phyloP scores from a whole-genome alignment of 2,329 filamentous ascomycete species.

The Myriangium duriaei region DNA sequence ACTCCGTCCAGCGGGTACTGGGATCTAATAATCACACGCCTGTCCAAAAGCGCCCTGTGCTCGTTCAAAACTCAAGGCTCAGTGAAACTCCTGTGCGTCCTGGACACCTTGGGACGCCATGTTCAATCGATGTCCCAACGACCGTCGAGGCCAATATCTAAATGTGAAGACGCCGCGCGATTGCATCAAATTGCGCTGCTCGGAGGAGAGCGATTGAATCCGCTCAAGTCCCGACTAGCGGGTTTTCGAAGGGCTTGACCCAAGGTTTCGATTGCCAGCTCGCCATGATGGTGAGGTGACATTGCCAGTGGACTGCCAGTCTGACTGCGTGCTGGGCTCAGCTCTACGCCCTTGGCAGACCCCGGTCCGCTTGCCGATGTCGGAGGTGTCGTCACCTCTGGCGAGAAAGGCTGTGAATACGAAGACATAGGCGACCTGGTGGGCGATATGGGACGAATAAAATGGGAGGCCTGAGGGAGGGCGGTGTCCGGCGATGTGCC shows the following conservation, averaged over 20 bases:
- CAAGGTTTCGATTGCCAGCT: constrained; percentile 89
- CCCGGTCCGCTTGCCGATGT: constrained; percentile 59
- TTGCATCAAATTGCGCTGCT: constrained; percentile 13
- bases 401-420: constrained; percentile 44
- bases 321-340: constrained; percentile 43
- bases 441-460: constrained; percentile 65
- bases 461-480: constrained; percentile 15
- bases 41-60: too few species aligned
- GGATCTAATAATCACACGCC: too few species aligned
- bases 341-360: constrained; percentile 61
- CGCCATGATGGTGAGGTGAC: constrained; percentile 45
- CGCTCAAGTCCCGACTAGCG: constrained; percentile 63
- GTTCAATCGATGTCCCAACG: too few species aligned
- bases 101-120: too few species aligned
- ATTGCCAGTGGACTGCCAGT: constrained; percentile 51
- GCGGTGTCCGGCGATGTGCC: constrained; percentile 37
- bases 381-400: constrained; percentile 55
- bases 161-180: too few species aligned
- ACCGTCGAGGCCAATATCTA: too few species aligned
- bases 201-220: constrained; percentile 19
- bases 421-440: constrained; percentile 51
- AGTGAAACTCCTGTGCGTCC: too few species aligned
- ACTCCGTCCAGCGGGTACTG: too few species aligned
- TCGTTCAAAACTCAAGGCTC: too few species aligned
- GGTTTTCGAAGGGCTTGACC: constrained; percentile 75